Percentiles rank a stretch among this genome's conserved stretches.
Evolutionary conservation across 1,284 basidiomycete genomes (phyloP).

Genomic region (Microbotryomycetes sp.): DNA sequence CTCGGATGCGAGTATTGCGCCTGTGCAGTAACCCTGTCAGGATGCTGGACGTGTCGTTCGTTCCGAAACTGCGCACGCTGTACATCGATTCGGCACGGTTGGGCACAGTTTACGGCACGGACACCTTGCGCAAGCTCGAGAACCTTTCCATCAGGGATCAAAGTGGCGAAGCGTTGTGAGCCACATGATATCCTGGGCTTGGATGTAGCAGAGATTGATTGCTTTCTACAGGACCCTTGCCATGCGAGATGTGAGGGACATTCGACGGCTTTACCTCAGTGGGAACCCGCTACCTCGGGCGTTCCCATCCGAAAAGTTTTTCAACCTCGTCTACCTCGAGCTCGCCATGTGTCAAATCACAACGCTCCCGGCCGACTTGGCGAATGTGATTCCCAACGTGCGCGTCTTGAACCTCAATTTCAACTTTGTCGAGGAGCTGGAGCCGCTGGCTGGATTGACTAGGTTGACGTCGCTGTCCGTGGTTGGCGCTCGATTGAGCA

Average conservation of each 20-base stretch:
- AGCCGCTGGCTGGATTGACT: conserved; percentile 60
- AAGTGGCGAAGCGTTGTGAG: conserved; percentile 62
- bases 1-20: conserved; percentile 71
- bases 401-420: conserved; percentile 91
- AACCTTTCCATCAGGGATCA: conserved; percentile 89
- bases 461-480: conserved; percentile 72
- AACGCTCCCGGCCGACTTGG: conserved; percentile 60
- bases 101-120: conserved; percentile 45
- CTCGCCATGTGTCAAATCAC: conserved; percentile 81
- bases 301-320: conserved; percentile 59
- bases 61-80: conserved; percentile 68
- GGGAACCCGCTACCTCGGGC: conserved; percentile 52
- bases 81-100: conserved; percentile 86
- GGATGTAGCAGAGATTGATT: too few species aligned
- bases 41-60: conserved; percentile 58
- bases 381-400: conserved; percentile 68
- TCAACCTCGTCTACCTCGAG: conserved; percentile 88
- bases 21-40: conserved; percentile 73
- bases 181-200: conserved; percentile 32
- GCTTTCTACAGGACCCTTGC: conserved; percentile 42
- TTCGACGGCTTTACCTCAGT: conserved; percentile 87
- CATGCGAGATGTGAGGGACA: conserved; percentile 70
- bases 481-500: conserved; percentile 72
- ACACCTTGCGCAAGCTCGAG: conserved; percentile 63
- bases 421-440: conserved; percentile 72